A percentile compares a stretch with the other conserved stretches of the same genome.
phyloP scores from a whole-genome alignment of 306 rosid species.

The Boehmeria nivea region DNA sequence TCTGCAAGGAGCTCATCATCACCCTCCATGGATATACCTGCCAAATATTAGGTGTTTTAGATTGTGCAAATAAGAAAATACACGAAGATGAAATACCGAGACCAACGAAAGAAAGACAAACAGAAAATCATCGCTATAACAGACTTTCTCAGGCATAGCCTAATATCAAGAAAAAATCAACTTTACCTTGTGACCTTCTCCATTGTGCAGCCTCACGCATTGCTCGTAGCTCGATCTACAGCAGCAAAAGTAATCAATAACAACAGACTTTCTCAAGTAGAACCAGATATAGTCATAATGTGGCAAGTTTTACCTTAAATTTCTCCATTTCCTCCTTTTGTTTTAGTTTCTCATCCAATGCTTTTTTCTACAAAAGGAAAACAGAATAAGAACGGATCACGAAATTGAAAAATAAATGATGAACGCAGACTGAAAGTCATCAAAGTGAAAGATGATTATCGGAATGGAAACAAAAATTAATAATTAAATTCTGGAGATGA shows the following conservation, averaged over 20 bases:
- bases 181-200: slow-evolving; percentile 84
- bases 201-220: slow-evolving; percentile 93
- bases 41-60: slow-evolving; percentile 13
- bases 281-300: slow-evolving; percentile 11
- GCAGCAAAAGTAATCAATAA: slow-evolving; percentile 15
- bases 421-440: too few species aligned
- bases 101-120: not conserved
- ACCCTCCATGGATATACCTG: slow-evolving; percentile 97
- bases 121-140: not conserved
- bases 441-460: not conserved
- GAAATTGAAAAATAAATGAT: not conserved
- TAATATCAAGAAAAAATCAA: not conserved
- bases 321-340: slow-evolving; percentile 74
- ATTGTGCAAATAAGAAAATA: slow-evolving; percentile 15
- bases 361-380: slow-evolving; percentile 62
- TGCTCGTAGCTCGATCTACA: slow-evolving; percentile 63
- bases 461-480: not conserved
- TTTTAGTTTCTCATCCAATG: slow-evolving; percentile 78
- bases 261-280: not conserved
- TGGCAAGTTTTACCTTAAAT: slow-evolving; percentile 46
- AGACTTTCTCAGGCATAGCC: not conserved
- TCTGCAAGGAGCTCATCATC: slow-evolving; percentile 85
- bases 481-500: slow-evolving; percentile 17
- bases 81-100: slow-evolving; percentile 13
- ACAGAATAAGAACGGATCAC: not conserved